Evolutionary conservation across 139 green algal genomes (phyloP).

Genomic region (Closterium sp.): DNA sequence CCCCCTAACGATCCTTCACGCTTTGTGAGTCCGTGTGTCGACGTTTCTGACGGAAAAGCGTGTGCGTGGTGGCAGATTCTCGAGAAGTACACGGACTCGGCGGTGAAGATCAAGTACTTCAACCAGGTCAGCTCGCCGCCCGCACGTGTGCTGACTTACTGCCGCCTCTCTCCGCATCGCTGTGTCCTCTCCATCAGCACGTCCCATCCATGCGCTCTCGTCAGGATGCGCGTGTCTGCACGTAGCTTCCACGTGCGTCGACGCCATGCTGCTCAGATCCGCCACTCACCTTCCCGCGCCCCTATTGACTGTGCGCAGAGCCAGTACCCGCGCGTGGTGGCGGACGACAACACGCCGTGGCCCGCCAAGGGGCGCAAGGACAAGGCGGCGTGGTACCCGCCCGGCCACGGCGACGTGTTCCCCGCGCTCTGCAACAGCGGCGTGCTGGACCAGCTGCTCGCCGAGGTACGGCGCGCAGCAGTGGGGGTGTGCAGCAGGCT

Average conservation of each 20-base stretch:
- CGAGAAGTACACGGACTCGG: constrained; percentile 3
- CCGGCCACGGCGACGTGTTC: constrained; percentile 34
- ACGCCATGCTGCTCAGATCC: too few relatives aligned
- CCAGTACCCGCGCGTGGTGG: constrained; percentile 21
- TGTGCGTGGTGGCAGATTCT: constrained; percentile 20
- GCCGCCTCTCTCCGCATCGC: too few relatives aligned
- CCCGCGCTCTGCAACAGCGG: constrained; percentile 31
- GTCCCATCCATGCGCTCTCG: neutral
- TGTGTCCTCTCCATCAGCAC: neutral
- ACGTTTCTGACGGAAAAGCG: neutral
- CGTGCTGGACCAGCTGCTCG: constrained; percentile 24
- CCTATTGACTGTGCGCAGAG: too few relatives aligned
- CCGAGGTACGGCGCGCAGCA: neutral
- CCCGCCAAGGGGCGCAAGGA: constrained; percentile 41
- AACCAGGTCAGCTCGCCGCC: neutral
- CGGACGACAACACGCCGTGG: constrained; percentile 26
- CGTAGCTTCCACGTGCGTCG: neutral
- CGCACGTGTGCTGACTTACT: too few relatives aligned
- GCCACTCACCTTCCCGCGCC: neutral
- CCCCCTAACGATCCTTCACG: neutral
- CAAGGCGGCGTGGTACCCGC: constrained; percentile 41
- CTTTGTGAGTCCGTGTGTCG: neutral
- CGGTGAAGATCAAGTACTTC: constrained; percentile 8
- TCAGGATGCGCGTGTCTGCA: neutral
- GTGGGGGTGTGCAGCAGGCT: too few relatives aligned